phyloP scores from a whole-genome alignment of 768 basidiomycete genomes.

The Cystobasidium tubakii region DNA sequence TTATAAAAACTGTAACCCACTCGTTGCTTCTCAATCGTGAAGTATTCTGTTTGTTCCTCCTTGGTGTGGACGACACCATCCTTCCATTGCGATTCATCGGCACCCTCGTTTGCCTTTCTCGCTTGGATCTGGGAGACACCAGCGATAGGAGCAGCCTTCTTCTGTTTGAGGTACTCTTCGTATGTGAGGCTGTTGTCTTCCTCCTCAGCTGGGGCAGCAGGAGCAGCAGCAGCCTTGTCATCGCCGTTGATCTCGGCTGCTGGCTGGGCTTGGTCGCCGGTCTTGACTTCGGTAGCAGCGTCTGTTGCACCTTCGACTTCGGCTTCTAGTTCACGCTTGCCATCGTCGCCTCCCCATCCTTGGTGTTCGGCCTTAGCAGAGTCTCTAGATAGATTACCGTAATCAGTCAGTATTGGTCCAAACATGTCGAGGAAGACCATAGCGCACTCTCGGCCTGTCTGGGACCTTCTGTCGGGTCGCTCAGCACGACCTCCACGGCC shows the following conservation, averaged over 20 bases:
- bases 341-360: conserved; percentile 91
- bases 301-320: conserved; percentile 63
- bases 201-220: conserved; percentile 57
- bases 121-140: conserved; percentile 52
- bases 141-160: conserved; percentile 64
- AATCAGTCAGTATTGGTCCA: background rate
- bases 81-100: conserved; percentile 54
- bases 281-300: conserved; percentile 46
- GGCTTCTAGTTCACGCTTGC: conserved; percentile 69
- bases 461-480: conserved; percentile 29
- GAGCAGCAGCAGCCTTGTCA: conserved; percentile 35
- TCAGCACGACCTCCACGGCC: conserved; percentile 11
- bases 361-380: conserved; percentile 90
- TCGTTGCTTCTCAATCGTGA: conserved; percentile 83
- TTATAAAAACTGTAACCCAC: conserved; percentile 52
- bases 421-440: background rate
- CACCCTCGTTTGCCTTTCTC: conserved; percentile 75
- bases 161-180: conserved; percentile 82
- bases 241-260: conserved; percentile 32
- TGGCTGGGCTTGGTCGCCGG: conserved; percentile 43
- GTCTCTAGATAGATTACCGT: conserved; percentile 57
- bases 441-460: conserved; percentile 27
- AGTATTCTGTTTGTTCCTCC: conserved; percentile 62
- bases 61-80: conserved; percentile 51
- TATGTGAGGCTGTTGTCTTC: conserved; percentile 90